phyloP scores from a whole-genome alignment of 257 asterid genomes.

The Fraxinus americana region DNA sequence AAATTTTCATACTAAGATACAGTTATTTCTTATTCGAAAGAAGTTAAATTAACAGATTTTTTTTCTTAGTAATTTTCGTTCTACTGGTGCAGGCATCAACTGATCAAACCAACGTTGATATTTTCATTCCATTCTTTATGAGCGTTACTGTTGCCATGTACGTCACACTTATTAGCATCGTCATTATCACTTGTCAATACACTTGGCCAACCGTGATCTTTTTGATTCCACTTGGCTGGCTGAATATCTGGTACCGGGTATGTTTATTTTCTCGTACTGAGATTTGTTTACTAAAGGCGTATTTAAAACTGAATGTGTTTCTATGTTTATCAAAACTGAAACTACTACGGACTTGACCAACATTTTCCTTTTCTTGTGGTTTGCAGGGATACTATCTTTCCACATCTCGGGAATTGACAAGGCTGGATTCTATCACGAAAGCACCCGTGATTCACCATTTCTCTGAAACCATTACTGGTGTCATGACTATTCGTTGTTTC shows the following conservation, averaged over 20 bases:
- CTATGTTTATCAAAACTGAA: not conserved
- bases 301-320: not conserved
- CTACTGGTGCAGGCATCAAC: conserved; percentile 69
- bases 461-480: conserved; percentile 95
- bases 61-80: not conserved
- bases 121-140: conserved; percentile 69
- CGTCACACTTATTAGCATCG: conserved; percentile 60
- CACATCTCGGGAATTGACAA: conserved; percentile 89
- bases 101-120: conserved; percentile 89
- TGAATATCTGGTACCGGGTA: conserved; percentile 92
- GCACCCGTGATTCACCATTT: conserved; percentile 96
- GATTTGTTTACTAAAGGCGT: not conserved
- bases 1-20: conserved; percentile 3
- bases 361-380: conserved; percentile 8
- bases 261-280: conserved; percentile 13
- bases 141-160: conserved; percentile 55
- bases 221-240: conserved; percentile 87
- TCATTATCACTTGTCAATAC: conserved; percentile 85
- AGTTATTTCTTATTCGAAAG: not conserved
- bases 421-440: conserved; percentile 91
- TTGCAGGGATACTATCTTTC: conserved; percentile 84
- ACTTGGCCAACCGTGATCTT: conserved; percentile 90
- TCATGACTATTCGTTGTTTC: conserved; percentile 88
- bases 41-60: not conserved
- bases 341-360: not conserved